Evolutionary conservation across 2,329 filamentous ascomycete genomes (phyloP).

Genomic region (Shiraia sp.): DNA sequence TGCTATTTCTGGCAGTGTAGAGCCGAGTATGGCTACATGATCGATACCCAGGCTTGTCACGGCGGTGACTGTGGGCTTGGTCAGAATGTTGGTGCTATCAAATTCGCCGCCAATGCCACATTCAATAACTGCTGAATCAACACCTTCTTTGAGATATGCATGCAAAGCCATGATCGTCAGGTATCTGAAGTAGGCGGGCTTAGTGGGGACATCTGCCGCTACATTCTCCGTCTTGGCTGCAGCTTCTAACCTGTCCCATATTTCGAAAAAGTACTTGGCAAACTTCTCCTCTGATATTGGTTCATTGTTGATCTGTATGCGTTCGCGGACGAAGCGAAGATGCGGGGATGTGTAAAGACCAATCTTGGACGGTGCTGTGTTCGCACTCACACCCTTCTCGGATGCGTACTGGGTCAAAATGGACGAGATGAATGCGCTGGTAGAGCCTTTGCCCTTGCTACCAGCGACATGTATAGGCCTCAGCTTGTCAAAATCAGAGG

Average conservation of each 20-base stretch:
- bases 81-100: conserved; percentile 86
- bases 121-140: conserved; percentile 81
- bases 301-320: conserved; percentile 77
- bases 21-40: conserved; percentile 78
- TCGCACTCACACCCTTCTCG: conserved; percentile 32
- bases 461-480: conserved; percentile 83
- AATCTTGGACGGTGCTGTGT: conserved; percentile 56
- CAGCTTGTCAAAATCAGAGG: conserved; percentile 62
- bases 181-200: conserved; percentile 92
- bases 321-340: conserved; percentile 79
- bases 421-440: conserved; percentile 79
- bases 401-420: conserved; percentile 69
- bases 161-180: conserved; percentile 88
- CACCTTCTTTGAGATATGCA: conserved; percentile 74
- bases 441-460: conserved; percentile 93
- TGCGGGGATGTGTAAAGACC: conserved; percentile 88
- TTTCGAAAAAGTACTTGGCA: conserved; percentile 77
- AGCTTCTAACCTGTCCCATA: conserved; percentile 72
- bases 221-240: conserved; percentile 56
- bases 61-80: conserved; percentile 69
- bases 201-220: conserved; percentile 59
- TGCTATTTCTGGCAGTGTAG: conserved; percentile 78
- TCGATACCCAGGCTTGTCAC: conserved; percentile 85
- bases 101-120: conserved; percentile 94
- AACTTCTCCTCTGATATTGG: conserved; percentile 72